phyloP scores from a whole-genome alignment of 2,329 filamentous ascomycete genomes.

The Xylariales sp. region DNA sequence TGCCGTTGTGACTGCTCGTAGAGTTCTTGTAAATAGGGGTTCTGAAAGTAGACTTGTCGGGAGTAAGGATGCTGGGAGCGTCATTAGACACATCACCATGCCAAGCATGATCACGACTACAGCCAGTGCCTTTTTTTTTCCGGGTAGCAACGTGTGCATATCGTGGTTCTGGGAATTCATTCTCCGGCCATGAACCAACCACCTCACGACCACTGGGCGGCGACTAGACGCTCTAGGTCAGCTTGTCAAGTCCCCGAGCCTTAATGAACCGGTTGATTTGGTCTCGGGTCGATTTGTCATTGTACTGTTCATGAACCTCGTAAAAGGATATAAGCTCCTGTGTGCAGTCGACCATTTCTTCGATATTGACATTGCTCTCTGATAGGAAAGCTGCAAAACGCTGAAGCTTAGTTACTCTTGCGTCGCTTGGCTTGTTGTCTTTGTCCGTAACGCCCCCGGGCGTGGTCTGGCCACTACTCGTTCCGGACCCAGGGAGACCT shows the following conservation, averaged over 20 bases:
- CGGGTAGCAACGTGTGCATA: too few species aligned
- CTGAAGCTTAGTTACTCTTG: conserved; percentile 60
- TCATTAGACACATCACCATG: too few species aligned
- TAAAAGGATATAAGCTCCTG: conserved; percentile 91
- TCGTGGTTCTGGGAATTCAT: not conserved
- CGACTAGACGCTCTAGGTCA: not conserved
- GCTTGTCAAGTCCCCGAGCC: conserved; percentile 49
- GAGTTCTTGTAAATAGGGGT: not conserved
- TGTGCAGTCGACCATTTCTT: conserved; percentile 80
- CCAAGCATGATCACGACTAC: too few species aligned
- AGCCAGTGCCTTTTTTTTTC: too few species aligned
- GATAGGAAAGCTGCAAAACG: conserved; percentile 72
- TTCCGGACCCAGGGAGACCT: conserved; percentile 11
- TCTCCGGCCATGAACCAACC: not conserved
- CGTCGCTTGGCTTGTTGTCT: conserved; percentile 44
- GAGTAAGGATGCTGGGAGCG: not conserved
- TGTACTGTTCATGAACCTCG: conserved; percentile 60
- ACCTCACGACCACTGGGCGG: not conserved
- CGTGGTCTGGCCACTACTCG: conserved; percentile 20
- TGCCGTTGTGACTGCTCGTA: not conserved
- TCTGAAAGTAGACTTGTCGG: not conserved
- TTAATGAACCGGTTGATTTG: conserved; percentile 57
- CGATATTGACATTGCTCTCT: conserved; percentile 79
- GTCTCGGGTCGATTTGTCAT: conserved; percentile 54
- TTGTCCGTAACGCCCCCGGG: conserved; percentile 27